Conservation (phyloP, 2,329 filamentous ascomycete genomes). For the Penicillium glabrum region DNA sequence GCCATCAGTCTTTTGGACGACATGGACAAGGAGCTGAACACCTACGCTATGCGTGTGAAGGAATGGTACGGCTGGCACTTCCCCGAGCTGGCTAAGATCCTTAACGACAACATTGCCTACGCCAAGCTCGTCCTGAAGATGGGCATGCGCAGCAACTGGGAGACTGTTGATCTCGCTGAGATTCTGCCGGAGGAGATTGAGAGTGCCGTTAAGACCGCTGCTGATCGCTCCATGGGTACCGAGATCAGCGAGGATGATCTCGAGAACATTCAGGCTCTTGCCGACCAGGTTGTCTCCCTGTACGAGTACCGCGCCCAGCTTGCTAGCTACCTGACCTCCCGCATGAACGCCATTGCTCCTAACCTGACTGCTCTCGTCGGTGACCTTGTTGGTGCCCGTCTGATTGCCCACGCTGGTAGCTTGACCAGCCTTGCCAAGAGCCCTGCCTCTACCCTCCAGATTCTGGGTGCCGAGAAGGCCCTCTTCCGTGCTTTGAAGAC, state of each 20-base stretch:
- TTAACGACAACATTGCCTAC: slow-evolving; percentile 96
- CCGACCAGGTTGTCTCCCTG: slow-evolving; percentile 89
- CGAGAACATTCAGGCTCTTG: slow-evolving; percentile 86
- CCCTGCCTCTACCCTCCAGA: slow-evolving; percentile 93
- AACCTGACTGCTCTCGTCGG: slow-evolving; percentile 93
- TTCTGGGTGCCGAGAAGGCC: slow-evolving; percentile 97
- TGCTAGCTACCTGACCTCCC: slow-evolving; percentile 81
- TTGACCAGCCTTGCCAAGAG: slow-evolving; percentile 94
- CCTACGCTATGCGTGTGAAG: slow-evolving; percentile 98
- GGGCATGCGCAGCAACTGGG: slow-evolving; percentile 82
- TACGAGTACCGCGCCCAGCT: slow-evolving; percentile 88
- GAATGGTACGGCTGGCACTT: slow-evolving; percentile 99
- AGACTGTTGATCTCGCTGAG: slow-evolving; percentile 76
- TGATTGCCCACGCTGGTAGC: slow-evolving; percentile 93
- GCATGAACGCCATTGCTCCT: slow-evolving; percentile 95
- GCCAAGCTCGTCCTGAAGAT: slow-evolving; percentile 83
- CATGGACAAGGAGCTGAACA: slow-evolving; percentile 97
- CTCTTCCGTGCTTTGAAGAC: slow-evolving; percentile 98
- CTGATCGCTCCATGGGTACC: slow-evolving; percentile 97
- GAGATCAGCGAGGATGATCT: slow-evolving; percentile 93
- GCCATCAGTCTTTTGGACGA: slow-evolving; percentile 92
- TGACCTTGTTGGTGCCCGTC: slow-evolving; percentile 86
- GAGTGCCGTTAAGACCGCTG: slow-evolving; percentile 83
- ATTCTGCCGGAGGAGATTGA: slow-evolving; percentile 96
- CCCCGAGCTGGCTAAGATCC: slow-evolving; percentile 93